These are phyloP conservation scores for Capsella bursapastoris DNA, from an alignment of 345 rosid species.

Conservation along the genomic window DNA sequence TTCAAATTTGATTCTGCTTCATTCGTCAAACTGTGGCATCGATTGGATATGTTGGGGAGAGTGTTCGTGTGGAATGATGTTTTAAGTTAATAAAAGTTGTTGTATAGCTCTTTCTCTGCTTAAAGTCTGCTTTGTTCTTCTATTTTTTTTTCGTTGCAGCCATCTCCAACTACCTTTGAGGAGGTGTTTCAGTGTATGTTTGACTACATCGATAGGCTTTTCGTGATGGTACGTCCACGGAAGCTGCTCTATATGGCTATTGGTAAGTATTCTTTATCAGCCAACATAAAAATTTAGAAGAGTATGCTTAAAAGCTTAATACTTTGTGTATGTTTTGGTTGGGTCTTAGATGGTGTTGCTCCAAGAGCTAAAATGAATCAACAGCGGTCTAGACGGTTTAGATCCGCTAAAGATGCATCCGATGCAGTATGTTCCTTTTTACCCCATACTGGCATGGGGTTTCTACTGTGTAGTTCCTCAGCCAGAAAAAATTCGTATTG, in stretches of 20 bases:
- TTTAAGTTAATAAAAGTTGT: neutral
- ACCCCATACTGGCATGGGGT: conserved; percentile 38
- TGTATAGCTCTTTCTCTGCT: neutral
- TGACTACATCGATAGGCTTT: conserved; percentile 94
- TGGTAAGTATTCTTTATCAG: conserved; percentile 54
- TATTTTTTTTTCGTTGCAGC: conserved; percentile 50
- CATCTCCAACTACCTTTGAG: conserved; percentile 77
- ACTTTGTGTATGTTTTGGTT: conserved; percentile 31
- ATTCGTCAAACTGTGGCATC: neutral
- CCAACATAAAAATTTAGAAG: neutral
- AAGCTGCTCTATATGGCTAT: conserved; percentile 92
- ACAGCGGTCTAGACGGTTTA: conserved; percentile 94
- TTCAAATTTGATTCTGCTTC: neutral
- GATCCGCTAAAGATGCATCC: conserved; percentile 95
- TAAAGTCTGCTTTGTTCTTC: conserved; percentile 5
- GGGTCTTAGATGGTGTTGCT: conserved; percentile 90
- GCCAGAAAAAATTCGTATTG: conserved; percentile 26
- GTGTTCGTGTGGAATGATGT: neutral
- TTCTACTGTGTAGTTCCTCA: conserved; percentile 42
- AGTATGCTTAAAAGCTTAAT: conserved; percentile 15
- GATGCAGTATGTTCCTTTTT: conserved; percentile 70
- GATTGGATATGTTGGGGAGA: neutral
- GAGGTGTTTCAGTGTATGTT: conserved; percentile 94
- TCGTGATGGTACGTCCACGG: conserved; percentile 95
- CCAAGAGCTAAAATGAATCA: conserved; percentile 99